Evolutionary conservation across 2,329 filamentous ascomycete species (phyloP).

Genomic region (Cercospora citrullina): DNA sequence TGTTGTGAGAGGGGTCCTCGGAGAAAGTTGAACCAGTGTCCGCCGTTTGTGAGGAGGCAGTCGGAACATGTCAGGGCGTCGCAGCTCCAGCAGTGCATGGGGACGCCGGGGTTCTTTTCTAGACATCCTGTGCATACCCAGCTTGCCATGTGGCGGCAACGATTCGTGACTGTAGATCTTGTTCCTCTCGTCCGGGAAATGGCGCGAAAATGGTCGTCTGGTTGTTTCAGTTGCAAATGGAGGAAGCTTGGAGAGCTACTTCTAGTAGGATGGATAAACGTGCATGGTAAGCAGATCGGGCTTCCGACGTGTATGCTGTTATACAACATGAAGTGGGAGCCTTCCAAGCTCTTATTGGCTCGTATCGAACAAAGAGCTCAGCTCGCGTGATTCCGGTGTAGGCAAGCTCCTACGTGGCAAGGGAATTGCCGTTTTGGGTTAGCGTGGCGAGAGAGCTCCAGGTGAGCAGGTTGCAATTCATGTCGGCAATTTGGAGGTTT

Average conservation of each 20-base stretch:
- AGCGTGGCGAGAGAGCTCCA: not conserved
- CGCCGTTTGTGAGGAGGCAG: constrained; percentile 10
- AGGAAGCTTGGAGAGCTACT: constrained; percentile 1
- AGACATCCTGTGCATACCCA: constrained; percentile 6
- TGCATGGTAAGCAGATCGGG: not conserved
- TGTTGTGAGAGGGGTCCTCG: constrained; percentile 7
- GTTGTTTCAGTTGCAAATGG: not conserved
- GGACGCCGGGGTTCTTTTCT: constrained; percentile 10
- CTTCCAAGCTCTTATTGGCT: constrained; percentile 1
- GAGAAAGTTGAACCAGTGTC: constrained; percentile 5
- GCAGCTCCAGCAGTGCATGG: constrained; percentile 4
- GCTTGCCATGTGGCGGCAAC: constrained; percentile 6
- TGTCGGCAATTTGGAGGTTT: not conserved
- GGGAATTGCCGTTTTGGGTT: not conserved
- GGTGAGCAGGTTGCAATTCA: not conserved
- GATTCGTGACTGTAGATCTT: not conserved
- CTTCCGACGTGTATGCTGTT: not conserved
- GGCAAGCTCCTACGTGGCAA: constrained; percentile 3
- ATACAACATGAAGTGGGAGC: constrained; percentile 3
- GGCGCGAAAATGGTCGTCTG: not conserved
- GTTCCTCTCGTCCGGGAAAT: not conserved
- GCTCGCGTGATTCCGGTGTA: constrained; percentile 11
- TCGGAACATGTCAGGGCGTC: constrained; percentile 8
- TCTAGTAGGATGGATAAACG: not conserved
- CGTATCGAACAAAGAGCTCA: not conserved